Conservation (phyloP, 345 rosid species). For the Salix purpurea region DNA sequence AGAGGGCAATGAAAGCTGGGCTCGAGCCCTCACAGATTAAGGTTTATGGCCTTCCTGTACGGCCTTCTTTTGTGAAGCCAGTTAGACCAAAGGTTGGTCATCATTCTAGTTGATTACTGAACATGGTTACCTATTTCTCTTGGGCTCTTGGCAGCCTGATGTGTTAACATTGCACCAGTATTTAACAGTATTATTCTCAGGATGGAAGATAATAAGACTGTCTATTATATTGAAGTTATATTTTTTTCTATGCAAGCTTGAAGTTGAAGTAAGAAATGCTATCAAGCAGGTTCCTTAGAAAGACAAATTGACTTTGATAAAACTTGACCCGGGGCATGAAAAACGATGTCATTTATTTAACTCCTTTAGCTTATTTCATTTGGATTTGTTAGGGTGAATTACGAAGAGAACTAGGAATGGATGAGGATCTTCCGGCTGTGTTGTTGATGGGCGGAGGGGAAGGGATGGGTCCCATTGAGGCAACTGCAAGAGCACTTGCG, state of each 20-base stretch:
- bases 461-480: conserved; percentile 99
- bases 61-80: conserved; percentile 95
- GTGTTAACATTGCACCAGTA: not conserved
- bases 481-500: conserved; percentile 83
- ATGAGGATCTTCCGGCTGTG: conserved; percentile 90
- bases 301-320: not conserved
- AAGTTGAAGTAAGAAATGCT: not conserved
- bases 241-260: not conserved
- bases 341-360: not conserved
- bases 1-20: conserved; percentile 89
- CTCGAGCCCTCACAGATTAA: conserved; percentile 74
- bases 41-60: conserved; percentile 94
- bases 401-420: conserved; percentile 83
- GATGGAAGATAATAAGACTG: not conserved
- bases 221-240: not conserved
- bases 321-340: not conserved
- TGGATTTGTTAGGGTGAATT: conserved; percentile 36
- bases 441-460: conserved; percentile 99
- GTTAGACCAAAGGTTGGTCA: conserved; percentile 77
- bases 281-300: not conserved
- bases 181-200: not conserved
- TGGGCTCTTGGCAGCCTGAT: not conserved
- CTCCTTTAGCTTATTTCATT: conserved; percentile 2
- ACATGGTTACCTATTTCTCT: not conserved
- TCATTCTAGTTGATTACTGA: conserved; percentile 3